Evolutionary conservation across 192 early-diverging fungal genomes (phyloP).

Genomic region (Coemansia sp.): DNA sequence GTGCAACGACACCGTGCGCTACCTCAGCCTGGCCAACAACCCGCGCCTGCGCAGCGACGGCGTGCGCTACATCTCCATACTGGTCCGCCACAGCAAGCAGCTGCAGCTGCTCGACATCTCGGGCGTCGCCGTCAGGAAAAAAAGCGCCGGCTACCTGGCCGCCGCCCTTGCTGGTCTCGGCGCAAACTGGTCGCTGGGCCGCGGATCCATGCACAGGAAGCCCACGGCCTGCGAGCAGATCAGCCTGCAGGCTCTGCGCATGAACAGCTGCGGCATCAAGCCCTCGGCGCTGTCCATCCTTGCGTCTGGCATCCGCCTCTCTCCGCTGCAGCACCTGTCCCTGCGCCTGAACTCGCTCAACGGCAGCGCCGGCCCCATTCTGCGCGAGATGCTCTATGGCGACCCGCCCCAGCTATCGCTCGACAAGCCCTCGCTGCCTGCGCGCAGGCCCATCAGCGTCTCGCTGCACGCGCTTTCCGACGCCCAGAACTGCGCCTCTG

Average conservation of each 20-base stretch:
- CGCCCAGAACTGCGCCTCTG: constrained; percentile 28
- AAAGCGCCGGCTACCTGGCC: constrained; percentile 62
- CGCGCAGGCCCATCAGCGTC: constrained; percentile 40
- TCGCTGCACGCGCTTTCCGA: constrained; percentile 50
- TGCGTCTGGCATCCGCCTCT: constrained; percentile 48
- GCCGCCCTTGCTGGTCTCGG: constrained; percentile 59
- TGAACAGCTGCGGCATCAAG: constrained; percentile 56
- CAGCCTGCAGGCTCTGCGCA: constrained; percentile 45
- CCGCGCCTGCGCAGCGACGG: constrained; percentile 65
- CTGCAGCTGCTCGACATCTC: constrained; percentile 70
- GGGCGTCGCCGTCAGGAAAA: constrained; percentile 66
- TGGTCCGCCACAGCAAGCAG: constrained; percentile 67
- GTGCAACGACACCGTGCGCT: constrained; percentile 61
- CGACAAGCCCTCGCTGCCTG: constrained; percentile 12
- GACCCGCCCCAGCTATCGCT: constrained; percentile 44
- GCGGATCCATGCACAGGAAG: constrained; percentile 49
- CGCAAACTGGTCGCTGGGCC: constrained; percentile 43
- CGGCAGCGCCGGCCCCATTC: constrained; percentile 41
- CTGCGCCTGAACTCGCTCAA: constrained; percentile 45
- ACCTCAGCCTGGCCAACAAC: constrained; percentile 70
- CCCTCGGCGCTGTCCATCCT: constrained; percentile 52
- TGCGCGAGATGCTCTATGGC: constrained; percentile 53
- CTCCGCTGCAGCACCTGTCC: constrained; percentile 49
- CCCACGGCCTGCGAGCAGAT: constrained; percentile 33
- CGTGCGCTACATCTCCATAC: constrained; percentile 69